Conservation (phyloP, 2,329 filamentous ascomycete genomes). For the Epichloe aotearoae region DNA sequence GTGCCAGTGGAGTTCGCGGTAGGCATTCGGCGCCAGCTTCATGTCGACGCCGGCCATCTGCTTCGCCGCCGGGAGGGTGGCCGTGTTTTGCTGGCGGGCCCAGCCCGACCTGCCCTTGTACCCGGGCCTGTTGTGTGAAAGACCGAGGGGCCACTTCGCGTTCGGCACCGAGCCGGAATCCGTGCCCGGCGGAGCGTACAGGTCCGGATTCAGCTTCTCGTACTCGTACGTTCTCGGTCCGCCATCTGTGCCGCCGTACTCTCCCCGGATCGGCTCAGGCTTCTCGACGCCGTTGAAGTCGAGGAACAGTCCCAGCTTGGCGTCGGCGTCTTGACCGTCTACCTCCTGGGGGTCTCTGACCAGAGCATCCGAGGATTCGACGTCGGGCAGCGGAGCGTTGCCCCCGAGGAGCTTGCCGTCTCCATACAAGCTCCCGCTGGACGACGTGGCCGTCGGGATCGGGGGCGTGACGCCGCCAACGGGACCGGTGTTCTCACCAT, state of each 20-base stretch:
- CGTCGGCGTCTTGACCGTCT: constrained; percentile 35
- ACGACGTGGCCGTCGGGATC: constrained; percentile 22
- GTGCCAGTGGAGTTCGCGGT: constrained; percentile 53
- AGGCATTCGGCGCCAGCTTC: constrained; percentile 41
- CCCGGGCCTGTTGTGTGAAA: constrained; percentile 36
- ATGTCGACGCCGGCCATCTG: constrained; percentile 47
- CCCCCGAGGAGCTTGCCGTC: constrained; percentile 26
- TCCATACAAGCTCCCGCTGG: constrained; percentile 28
- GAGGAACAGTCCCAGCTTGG: constrained; percentile 36
- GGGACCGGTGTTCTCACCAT: constrained; percentile 28
- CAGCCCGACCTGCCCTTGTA: constrained; percentile 31
- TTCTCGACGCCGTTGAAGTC: constrained; percentile 37
- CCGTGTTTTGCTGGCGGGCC: constrained; percentile 39
- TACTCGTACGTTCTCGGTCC: constrained; percentile 37
- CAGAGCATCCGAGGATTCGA: constrained; percentile 24
- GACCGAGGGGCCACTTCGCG: constrained; percentile 40
- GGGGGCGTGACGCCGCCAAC: constrained; percentile 28
- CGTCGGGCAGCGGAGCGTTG: constrained; percentile 22
- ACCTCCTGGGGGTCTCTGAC: constrained; percentile 28
- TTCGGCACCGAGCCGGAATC: constrained; percentile 34
- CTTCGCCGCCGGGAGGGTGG: constrained; percentile 34
- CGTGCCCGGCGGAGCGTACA: constrained; percentile 40
- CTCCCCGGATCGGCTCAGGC: constrained; percentile 43
- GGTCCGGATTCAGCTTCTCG: constrained; percentile 40
- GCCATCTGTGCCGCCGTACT: constrained; percentile 34